A percentile compares a stretch with the other conserved stretches of the same genome.
phyloP scores from a whole-genome alignment of 2,329 filamentous ascomycete genomes.

The Cladosporium sp. region DNA sequence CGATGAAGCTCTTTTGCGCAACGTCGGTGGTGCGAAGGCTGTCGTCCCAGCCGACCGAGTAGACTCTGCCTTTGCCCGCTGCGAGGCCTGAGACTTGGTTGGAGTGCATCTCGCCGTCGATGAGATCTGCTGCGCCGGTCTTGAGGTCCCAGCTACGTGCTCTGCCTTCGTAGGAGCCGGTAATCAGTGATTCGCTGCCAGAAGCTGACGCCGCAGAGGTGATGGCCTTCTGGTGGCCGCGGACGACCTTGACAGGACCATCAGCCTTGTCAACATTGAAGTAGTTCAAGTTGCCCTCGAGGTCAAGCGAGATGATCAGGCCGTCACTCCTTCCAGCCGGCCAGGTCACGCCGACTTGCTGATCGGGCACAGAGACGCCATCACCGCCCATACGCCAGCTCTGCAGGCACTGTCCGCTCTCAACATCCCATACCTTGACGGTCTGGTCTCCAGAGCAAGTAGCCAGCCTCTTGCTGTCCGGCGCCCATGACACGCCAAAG shows the following conservation, averaged over 20 bases:
- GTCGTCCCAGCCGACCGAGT: constrained; percentile 92
- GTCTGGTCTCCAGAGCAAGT: constrained; percentile 94
- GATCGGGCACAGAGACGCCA: constrained; percentile 69
- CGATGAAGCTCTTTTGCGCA: constrained; percentile 69
- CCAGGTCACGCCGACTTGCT: constrained; percentile 94
- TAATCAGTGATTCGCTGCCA: constrained; percentile 65
- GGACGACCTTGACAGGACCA: constrained; percentile 66
- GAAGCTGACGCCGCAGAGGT: constrained; percentile 65
- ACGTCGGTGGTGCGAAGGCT: constrained; percentile 75
- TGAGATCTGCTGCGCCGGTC: constrained; percentile 62
- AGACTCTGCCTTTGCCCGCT: constrained; percentile 54
- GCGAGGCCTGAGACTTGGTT: constrained; percentile 81
- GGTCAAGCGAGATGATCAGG: constrained; percentile 82
- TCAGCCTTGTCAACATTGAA: constrained; percentile 67
- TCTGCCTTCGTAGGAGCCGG: constrained; percentile 87
- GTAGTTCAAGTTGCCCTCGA: constrained; percentile 88
- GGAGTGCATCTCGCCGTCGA: constrained; percentile 78
- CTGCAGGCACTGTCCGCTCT: constrained; percentile 70
- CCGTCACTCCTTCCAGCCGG: constrained; percentile 77
- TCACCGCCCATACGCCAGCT: constrained; percentile 82
- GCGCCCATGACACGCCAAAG: constrained; percentile 84
- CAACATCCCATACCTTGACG: constrained; percentile 88
- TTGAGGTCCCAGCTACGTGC: constrained; percentile 78
- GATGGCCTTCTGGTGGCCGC: constrained; percentile 88
- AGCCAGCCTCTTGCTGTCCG: constrained; percentile 78